Evolutionary conservation across 2,329 filamentous ascomycete species (phyloP).

Genomic region (Hypoxylon sp.): DNA sequence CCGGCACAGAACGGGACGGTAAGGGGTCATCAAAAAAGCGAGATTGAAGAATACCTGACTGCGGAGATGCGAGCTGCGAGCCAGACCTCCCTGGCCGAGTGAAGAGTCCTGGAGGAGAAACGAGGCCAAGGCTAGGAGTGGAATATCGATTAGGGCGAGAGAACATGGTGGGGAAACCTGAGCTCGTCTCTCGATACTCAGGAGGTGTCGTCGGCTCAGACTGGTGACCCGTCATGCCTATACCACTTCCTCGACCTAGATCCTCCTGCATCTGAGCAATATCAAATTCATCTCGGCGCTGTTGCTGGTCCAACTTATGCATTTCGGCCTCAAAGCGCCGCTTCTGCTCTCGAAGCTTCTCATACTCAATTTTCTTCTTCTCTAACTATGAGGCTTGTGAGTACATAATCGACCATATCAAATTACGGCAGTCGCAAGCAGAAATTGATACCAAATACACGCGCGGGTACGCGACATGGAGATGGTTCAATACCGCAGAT

Average conservation of each 20-base stretch:
- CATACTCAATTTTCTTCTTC: conserved; percentile 93
- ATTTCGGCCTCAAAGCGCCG: conserved; percentile 93
- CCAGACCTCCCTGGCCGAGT: conserved; percentile 82
- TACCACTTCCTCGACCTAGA: conserved; percentile 69
- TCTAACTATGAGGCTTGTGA: conserved; percentile 77
- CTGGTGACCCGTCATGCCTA: conserved; percentile 77
- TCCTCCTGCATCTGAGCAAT: conserved; percentile 88
- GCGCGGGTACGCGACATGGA: conserved; percentile 24
- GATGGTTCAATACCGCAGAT: conserved; percentile 23
- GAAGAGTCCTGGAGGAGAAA: conserved; percentile 82
- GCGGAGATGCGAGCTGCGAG: conserved; percentile 85
- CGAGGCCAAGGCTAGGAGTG: conserved; percentile 86
- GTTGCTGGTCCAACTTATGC: conserved; percentile 88
- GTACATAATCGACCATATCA: conserved; percentile 44
- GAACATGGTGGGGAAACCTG: conserved; percentile 83
- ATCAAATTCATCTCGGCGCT: conserved; percentile 85
- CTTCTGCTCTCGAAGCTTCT: conserved; percentile 89
- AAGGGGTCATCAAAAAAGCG: conserved; percentile 75
- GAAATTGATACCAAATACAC: conserved; percentile 12
- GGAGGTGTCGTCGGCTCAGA: conserved; percentile 97
- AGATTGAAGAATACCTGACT: conserved; percentile 71
- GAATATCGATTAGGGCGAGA: conserved; percentile 91
- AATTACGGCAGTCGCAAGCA: conserved; percentile 23
- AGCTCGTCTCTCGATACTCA: conserved; percentile 82
- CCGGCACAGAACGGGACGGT: conserved; percentile 88